A percentile compares a stretch with the other conserved stretches of the same genome.
phyloP scores from a whole-genome alignment of 139 green algal species.

The Trebouxia sp. region DNA sequence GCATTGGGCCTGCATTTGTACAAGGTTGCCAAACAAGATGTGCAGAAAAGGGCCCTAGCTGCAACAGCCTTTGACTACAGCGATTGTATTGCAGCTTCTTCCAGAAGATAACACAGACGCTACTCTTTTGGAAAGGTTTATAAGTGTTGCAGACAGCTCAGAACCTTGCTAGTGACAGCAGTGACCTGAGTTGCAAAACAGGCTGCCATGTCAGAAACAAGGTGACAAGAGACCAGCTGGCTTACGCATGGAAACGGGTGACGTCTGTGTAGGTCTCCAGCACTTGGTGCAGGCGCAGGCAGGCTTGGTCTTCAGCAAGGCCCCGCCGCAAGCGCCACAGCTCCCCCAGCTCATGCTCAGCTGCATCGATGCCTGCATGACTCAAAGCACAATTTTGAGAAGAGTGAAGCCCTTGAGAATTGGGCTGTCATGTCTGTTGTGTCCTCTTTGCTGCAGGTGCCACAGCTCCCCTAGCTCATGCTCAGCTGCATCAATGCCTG shows the following conservation, averaged over 20 bases:
- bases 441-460: not conserved
- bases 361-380: not conserved
- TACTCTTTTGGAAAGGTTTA: not conserved
- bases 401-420: not conserved
- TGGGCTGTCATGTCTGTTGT: not conserved
- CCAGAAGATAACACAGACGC: too few species aligned
- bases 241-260: slow-evolving; percentile 70
- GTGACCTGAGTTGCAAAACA: too few species aligned
- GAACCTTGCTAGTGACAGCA: not conserved
- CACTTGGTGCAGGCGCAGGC: slow-evolving; percentile 55
- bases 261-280: slow-evolving; percentile 85
- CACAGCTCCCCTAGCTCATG: slow-evolving; percentile 28
- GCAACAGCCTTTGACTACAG: too few species aligned
- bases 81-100: too few species aligned
- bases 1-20: too few species aligned
- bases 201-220: too few species aligned
- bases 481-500: not conserved
- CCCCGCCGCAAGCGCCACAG: slow-evolving; percentile 7
- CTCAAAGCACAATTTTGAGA: not conserved
- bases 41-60: too few species aligned
- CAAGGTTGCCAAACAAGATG: too few species aligned
- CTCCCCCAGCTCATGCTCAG: slow-evolving; percentile 28
- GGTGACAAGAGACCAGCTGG: too few species aligned
- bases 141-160: not conserved
- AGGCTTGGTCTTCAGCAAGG: slow-evolving; percentile 12